Base-by-base conservation (phyloP, 805 yeast species). In the Torulaspora indica region DNA sequence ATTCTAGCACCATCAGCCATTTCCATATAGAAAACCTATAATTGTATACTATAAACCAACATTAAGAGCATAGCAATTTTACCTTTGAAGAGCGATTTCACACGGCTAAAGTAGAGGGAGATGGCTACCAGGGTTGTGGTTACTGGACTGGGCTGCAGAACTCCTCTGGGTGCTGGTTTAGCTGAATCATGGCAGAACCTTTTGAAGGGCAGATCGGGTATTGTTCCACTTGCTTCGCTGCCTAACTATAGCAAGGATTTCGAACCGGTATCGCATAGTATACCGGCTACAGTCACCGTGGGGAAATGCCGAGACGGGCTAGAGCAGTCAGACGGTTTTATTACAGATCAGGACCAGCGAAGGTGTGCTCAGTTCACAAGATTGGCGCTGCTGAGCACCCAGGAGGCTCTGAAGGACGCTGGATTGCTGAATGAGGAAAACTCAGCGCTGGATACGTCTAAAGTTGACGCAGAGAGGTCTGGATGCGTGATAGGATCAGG, bases 401-500 rank as follows among this genome's bases (percentile, higher is more conserved):
- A 73, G 23, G 90, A 87, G 61, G 98, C 98, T 0, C 57, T 93
- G 8, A 55, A 57, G 0, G 90, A 86, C 61, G 80, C 97, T 0
- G 63, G 72, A 25, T 74, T 82, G 74, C 46, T 57, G 23, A 45
- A 43, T 1, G 45, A 66, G 1, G 66, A 63, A 1, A 58, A 61
- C 2, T 49, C 52, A 4, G 38, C 49, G 42, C 45, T 60, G 2
- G 54, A 63, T 33, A 67, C 79, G 2, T 15, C 34, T 12, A 20
- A 33, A 23, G 42, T 48, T 3, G 42, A 56, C 32, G 41, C 42
- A 14, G 50, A 56, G 14, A 45, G 47, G 24, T 51, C 56, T 2
- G 95, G 97, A 2, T 89, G 86, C 1, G 81, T 88, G n/a, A 77
- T 91, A 7, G 98, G 98, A 0, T 82, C 95, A 1, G 96, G 97